Evolutionary conservation across 805 yeast species (phyloP), one percentile per base, ranked within the genome.

Genomic region (Ogataea pilisensis): DNA sequence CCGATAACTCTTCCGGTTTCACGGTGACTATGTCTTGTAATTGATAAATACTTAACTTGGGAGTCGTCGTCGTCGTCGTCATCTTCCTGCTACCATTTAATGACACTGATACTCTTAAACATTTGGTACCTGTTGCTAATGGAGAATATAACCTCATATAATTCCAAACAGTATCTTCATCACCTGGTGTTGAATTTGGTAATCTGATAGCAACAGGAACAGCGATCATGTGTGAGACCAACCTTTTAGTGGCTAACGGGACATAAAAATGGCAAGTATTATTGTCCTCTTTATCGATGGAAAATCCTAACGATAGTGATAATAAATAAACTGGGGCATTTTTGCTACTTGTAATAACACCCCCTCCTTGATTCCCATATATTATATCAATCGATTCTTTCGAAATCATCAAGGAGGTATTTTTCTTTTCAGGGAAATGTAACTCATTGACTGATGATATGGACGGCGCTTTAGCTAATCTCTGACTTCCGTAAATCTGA

Each of bases 211-310:
- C 18, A n/a, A 29, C 11, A 11, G 31, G 31, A 5, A 14, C 17
- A 6, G 31, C 11, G 5, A 29, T 11, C 17, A 14, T 29, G 5
- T 9, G 18, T 38, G 38, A 13, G 37, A 43, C 31, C 17, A 46
- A n/a, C 2, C 29, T 34, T 29, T 51, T 51, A 5, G 46, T 38
- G 2, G 62, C 60, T 20, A 55, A 46, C 3, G 64, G 63, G 5
- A 58, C 22, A 24, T 51, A 51, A 21, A 60, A 54, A 7, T 22
- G 7, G 25, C 47, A 48, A 35, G 58, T 49, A 25, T 30, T 39
- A 24, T 50, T 43, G 12, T 32, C 34, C 6, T 43, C 30, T 18
- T 49, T 44, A 14, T 49, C 46, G 16, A 48, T 46, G 2, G 62
- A 51, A 45, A 55, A 59, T 1, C 53, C 54, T 14, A 60, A 34